Evolutionary conservation across 225 moss, liverwort and hornwort genomes (phyloP).

Genomic region (Pseudoscleropodium purum): DNA sequence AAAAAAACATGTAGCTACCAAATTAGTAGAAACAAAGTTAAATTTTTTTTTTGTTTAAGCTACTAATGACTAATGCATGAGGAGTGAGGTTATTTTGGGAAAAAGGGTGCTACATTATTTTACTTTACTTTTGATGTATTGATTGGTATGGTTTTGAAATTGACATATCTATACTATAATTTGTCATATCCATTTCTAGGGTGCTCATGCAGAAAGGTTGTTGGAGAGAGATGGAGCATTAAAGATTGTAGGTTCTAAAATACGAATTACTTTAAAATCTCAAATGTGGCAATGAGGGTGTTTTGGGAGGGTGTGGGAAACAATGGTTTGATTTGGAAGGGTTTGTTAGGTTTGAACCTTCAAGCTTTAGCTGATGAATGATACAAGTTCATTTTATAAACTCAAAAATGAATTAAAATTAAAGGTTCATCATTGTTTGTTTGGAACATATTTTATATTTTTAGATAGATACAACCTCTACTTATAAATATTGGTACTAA

Average conservation of each 20-base stretch:
- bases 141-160: conserved; percentile 6
- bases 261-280: neutral
- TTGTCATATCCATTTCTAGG: conserved; percentile 15
- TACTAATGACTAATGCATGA: conserved; percentile 30
- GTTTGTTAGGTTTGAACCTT: conserved; percentile 29
- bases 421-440: conserved; percentile 21
- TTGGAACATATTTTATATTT: neutral
- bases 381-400: conserved; percentile 42
- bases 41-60: conserved; percentile 21
- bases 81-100: neutral
- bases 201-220: conserved; percentile 18
- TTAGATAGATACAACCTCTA: neutral
- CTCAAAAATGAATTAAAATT: neutral
- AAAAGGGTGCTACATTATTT: neutral
- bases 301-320: neutral
- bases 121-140: neutral
- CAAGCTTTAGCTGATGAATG: conserved; percentile 24
- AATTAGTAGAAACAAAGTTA: conserved; percentile 16
- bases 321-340: conserved; percentile 30
- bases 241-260: conserved; percentile 1
- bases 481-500: neutral
- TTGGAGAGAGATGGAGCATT: conserved; percentile 21
- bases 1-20: neutral
- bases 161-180: neutral
- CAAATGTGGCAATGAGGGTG: conserved; percentile 16